A percentile compares a stretch with the other conserved stretches of the same genome.
Conservation (phyloP, 148 eudicot genomes). For the Amaranthus cruentus region DNA sequence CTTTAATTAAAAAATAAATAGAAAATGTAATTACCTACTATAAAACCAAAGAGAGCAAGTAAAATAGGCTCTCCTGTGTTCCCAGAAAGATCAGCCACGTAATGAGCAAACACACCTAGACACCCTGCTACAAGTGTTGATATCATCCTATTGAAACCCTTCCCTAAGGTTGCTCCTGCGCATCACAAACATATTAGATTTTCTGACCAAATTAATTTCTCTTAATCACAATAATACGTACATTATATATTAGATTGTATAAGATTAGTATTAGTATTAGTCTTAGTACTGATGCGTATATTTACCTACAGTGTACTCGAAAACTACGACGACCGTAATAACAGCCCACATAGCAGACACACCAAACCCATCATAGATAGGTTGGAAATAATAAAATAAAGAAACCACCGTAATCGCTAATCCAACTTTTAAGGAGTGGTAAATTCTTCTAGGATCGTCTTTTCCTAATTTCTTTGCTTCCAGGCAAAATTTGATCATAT, state of each 20-base stretch:
- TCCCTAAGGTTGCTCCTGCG: constrained; percentile 39
- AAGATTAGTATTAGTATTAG: not conserved
- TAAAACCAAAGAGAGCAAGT: constrained; percentile 30
- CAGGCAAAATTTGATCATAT: constrained; percentile 12
- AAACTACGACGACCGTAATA: constrained; percentile 33
- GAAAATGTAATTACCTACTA: constrained; percentile 25
- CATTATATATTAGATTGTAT: no score
- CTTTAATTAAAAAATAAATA: no score
- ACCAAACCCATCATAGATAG: constrained; percentile 29
- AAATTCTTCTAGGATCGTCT: constrained; percentile 32
- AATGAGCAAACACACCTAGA: constrained; percentile 32
- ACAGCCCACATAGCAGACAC: constrained; percentile 37
- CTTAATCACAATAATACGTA: not conserved
- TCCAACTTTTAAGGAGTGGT: constrained; percentile 35
- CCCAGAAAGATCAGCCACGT: constrained; percentile 31
- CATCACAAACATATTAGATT: not conserved
- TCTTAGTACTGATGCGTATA: not conserved
- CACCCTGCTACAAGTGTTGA: constrained; percentile 33
- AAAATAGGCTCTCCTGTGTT: constrained; percentile 37
- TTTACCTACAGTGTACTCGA: constrained; percentile 36
- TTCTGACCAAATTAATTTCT: no score
- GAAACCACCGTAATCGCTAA: constrained; percentile 34
- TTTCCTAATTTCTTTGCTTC: constrained; percentile 22
- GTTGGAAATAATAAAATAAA: constrained; percentile 31
- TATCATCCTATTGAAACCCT: constrained; percentile 31